These are phyloP conservation scores for Liriodendron chinense DNA, from an alignment of 164 flowering plant species.

Conservation along the genomic window DNA sequence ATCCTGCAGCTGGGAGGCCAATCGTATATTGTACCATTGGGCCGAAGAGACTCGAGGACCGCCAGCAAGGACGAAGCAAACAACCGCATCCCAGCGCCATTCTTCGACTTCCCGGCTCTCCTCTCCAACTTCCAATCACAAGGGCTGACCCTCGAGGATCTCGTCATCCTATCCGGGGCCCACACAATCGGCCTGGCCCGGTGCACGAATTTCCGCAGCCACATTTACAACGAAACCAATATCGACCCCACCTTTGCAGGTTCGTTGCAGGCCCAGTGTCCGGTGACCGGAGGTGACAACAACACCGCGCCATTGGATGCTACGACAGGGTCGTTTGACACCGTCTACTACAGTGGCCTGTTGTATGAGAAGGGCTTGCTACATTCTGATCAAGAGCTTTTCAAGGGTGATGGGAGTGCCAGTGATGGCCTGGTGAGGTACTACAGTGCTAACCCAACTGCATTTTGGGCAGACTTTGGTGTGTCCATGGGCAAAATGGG, in stretches of 20 bases:
- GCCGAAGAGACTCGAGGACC: constrained; percentile 32
- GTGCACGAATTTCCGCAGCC: constrained; percentile 20
- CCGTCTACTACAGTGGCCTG: constrained; percentile 19
- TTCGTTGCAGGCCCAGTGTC: constrained; percentile 8
- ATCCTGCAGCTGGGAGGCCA: constrained; percentile 36
- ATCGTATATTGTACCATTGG: constrained; percentile 28
- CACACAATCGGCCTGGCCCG: constrained; percentile 34
- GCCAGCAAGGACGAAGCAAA: constrained; percentile 28
- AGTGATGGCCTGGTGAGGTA: constrained; percentile 18
- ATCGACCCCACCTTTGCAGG: constrained; percentile 18
- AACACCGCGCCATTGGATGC: constrained; percentile 23
- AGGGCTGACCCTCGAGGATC: constrained; percentile 24
- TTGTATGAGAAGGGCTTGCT: constrained; percentile 25
- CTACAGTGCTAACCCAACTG: constrained; percentile 12
- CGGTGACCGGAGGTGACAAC: constrained; percentile 20
- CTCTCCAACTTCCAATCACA: constrained; percentile 22
- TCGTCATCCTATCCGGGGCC: constrained; percentile 28
- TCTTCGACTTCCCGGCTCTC: constrained; percentile 19
- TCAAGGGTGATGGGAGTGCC: constrained; percentile 19
- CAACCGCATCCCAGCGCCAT: constrained; percentile 26
- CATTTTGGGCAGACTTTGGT: constrained; percentile 26
- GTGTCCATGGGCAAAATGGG: constrained; percentile 34
- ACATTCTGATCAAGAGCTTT: constrained; percentile 34
- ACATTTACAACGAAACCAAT: constrained; percentile 30
- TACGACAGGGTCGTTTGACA: constrained; percentile 13